Conservation (phyloP, 768 basidiomycete genomes). For the Lactarius sanguifluus region DNA sequence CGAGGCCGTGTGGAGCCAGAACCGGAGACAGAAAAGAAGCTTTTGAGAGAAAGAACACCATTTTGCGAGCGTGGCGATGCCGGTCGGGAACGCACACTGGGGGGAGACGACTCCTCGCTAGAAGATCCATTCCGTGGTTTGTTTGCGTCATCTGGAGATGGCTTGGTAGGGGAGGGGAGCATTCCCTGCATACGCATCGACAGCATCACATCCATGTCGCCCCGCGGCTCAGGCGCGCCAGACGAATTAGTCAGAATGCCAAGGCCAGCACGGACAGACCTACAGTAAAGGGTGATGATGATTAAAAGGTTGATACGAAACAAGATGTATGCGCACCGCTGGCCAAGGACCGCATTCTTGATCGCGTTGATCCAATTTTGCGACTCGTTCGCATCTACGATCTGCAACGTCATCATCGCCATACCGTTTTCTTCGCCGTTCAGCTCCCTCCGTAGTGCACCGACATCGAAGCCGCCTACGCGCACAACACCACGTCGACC, state of each 20-base stretch:
- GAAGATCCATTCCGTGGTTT: slow-evolving; percentile 13
- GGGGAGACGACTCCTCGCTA: slow-evolving; percentile 4
- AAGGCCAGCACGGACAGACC: slow-evolving; percentile 69
- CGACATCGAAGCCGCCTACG: slow-evolving; percentile 63
- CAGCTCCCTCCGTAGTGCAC: slow-evolving; percentile 39
- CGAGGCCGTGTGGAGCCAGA: slow-evolving; percentile 50
- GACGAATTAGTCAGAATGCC: slow-evolving; percentile 45
- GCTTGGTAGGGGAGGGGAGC: slow-evolving; percentile 38
- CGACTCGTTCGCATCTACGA: slow-evolving; percentile 56
- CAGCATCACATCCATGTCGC: slow-evolving; percentile 82
- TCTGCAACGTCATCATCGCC: slow-evolving; percentile 71
- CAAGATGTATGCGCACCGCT: slow-evolving; percentile 48
- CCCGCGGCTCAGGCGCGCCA: slow-evolving; percentile 60
- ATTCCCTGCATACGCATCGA: slow-evolving; percentile 73
- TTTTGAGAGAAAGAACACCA: slow-evolving; percentile 59
- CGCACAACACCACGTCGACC: slow-evolving; percentile 58
- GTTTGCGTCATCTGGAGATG: slow-evolving; percentile 17
- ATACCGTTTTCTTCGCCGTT: slow-evolving; percentile 48
- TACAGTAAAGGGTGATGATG: slow-evolving; percentile 33
- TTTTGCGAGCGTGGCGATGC: slow-evolving; percentile 29
- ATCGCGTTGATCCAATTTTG: slow-evolving; percentile 77
- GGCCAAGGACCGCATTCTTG: slow-evolving; percentile 68
- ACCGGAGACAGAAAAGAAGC: slow-evolving; percentile 49
- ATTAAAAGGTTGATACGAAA: slow-evolving; percentile 9
- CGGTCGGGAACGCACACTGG: slow-evolving; percentile 35